phyloP scores from a whole-genome alignment of 2,329 filamentous ascomycete species.

The Nothophoma quercina region DNA sequence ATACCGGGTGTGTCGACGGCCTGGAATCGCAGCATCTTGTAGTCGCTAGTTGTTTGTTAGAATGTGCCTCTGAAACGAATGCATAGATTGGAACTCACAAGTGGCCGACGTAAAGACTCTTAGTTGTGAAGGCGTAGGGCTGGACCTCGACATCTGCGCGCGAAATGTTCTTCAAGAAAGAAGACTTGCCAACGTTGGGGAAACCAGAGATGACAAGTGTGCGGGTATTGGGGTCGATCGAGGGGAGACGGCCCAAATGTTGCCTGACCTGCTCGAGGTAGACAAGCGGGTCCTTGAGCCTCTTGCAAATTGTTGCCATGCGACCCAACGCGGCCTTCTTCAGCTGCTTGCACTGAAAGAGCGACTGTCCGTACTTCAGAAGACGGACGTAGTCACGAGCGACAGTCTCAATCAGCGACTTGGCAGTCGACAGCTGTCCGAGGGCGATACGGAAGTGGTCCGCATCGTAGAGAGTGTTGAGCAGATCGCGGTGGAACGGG shows the following conservation, averaged over 20 bases:
- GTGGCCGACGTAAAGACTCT: slow-evolving; percentile 95
- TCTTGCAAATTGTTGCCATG: slow-evolving; percentile 97
- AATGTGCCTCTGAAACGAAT: slow-evolving; percentile 80
- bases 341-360: slow-evolving; percentile 99
- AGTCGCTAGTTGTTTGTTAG: slow-evolving; percentile 63
- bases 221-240: slow-evolving; percentile 97
- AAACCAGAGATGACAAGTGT: slow-evolving; percentile 97
- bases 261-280: slow-evolving; percentile 97
- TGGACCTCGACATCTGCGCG: slow-evolving; percentile 96
- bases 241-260: slow-evolving; percentile 94
- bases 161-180: slow-evolving; percentile 90
- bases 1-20: slow-evolving; percentile 99
- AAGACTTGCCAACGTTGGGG: slow-evolving; percentile 91
- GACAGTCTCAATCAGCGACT: slow-evolving; percentile 95
- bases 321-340: slow-evolving; percentile 95
- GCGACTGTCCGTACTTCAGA: slow-evolving; percentile 86
- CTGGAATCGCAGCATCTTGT: slow-evolving; percentile 89
- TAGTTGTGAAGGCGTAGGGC: slow-evolving; percentile 98
- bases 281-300: slow-evolving; percentile 90
- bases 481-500: slow-evolving; percentile 86
- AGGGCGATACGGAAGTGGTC: slow-evolving; percentile 86
- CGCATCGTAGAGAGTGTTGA: slow-evolving; percentile 86
- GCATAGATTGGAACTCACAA: slow-evolving; percentile 57
- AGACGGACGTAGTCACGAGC: slow-evolving; percentile 95
- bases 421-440: slow-evolving; percentile 93